Conservation (phyloP, 805 yeast species). For the Millerozyma miso region DNA sequence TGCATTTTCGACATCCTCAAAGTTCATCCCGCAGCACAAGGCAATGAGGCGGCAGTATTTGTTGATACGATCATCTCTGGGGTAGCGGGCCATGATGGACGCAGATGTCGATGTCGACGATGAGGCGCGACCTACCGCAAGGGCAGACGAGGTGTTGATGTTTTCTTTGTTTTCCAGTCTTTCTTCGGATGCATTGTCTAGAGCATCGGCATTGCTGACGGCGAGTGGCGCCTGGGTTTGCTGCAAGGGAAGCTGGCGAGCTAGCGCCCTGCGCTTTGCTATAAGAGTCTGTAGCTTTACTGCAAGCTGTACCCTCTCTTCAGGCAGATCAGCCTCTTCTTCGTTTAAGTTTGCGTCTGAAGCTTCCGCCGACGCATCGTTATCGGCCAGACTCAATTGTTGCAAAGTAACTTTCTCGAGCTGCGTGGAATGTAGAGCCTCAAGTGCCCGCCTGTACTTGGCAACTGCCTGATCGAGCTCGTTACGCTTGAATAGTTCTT, state of each 20-base stretch:
- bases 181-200: background rate
- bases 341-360: background rate
- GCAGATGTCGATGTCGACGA: constrained; percentile 1
- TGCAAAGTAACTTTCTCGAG: background rate
- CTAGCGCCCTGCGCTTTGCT: background rate
- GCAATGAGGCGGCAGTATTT: constrained; percentile 40
- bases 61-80: constrained; percentile 29
- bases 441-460: background rate
- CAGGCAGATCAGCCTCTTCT: background rate
- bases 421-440: background rate
- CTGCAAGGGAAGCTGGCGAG: background rate
- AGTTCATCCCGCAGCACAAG: constrained; percentile 39
- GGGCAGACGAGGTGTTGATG: background rate
- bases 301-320: background rate
- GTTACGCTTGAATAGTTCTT: constrained; percentile 27
- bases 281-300: background rate
- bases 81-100: constrained; percentile 20
- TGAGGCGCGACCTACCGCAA: background rate
- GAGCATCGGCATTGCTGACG: background rate
- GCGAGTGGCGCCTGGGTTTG: background rate
- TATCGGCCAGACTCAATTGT: background rate
- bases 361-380: background rate
- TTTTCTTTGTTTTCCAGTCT: constrained; percentile 3
- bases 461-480: constrained; percentile 16
- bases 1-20: constrained; percentile 37